These are phyloP conservation scores for Rhynchosporium secalis DNA, from an alignment of 2,329 filamentous ascomycete species.

Conservation along the genomic window DNA sequence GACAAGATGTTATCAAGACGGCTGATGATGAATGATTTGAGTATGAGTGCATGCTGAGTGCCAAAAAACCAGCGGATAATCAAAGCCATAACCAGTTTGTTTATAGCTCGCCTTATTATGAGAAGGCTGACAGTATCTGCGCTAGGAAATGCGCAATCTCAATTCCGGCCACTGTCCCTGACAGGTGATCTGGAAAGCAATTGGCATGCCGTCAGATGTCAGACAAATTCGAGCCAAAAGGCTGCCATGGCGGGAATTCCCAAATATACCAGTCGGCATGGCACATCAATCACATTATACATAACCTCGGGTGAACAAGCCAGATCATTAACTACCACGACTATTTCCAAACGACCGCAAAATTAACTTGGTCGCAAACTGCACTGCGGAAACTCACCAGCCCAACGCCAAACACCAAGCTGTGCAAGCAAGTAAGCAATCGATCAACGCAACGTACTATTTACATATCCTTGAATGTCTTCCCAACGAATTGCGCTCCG, in stretches of 20 bases:
- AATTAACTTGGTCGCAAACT: background rate
- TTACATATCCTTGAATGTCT: conserved; percentile 29
- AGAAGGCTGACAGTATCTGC: too few relatives aligned
- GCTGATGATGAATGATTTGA: too few relatives aligned
- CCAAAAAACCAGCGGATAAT: too few relatives aligned
- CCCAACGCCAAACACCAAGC: conserved; percentile 25
- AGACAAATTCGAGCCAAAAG: background rate
- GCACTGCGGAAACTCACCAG: background rate
- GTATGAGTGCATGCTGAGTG: too few relatives aligned
- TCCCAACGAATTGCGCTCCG: conserved; percentile 32
- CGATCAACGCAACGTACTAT: background rate
- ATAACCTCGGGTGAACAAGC: background rate
- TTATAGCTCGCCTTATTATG: too few relatives aligned
- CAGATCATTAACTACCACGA: background rate
- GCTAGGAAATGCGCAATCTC: too few relatives aligned
- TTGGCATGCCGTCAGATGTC: background rate
- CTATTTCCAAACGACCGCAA: conserved; percentile 2
- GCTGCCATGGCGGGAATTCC: background rate
- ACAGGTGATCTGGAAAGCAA: too few relatives aligned
- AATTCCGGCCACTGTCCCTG: too few relatives aligned
- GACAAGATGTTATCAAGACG: too few relatives aligned
- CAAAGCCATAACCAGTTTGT: too few relatives aligned
- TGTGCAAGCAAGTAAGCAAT: conserved; percentile 20
- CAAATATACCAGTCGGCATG: background rate
- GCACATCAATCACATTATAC: background rate